Evolutionary conservation across 1,284 basidiomycete genomes (phyloP).

Genomic region (Pholiota adiposa): DNA sequence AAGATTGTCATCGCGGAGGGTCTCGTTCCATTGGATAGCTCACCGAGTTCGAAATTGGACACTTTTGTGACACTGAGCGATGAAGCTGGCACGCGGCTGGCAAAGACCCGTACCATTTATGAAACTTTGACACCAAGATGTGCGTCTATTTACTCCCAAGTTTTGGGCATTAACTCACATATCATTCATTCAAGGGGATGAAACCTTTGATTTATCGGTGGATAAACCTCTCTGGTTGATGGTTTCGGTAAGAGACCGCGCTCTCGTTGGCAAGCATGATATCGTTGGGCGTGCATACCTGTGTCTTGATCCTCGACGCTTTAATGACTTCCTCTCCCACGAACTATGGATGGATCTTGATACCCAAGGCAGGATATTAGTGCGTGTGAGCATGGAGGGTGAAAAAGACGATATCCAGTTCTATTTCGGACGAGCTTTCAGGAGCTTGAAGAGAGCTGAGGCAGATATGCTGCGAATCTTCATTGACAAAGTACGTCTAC

Average conservation of each 20-base stretch:
- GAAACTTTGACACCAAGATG: constrained; percentile 90
- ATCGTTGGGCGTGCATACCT: constrained; percentile 92
- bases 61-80: constrained; percentile 96
- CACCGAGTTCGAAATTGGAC: constrained; percentile 75
- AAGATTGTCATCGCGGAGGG: constrained; percentile 93
- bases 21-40: constrained; percentile 74
- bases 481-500: constrained; percentile 88
- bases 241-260: constrained; percentile 92
- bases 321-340: constrained; percentile 88
- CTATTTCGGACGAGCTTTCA: constrained; percentile 96
- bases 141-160: constrained; percentile 52
- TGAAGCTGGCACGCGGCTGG: constrained; percentile 86
- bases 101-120: constrained; percentile 96
- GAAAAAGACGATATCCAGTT: constrained; percentile 98
- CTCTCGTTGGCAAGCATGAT: constrained; percentile 88
- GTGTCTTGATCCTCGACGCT: constrained; percentile 88
- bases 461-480: constrained; percentile 96
- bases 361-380: constrained; percentile 81
- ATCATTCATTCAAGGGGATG: constrained; percentile 72
- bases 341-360: constrained; percentile 95
- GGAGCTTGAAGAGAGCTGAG: constrained; percentile 93
- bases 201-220: constrained; percentile 94
- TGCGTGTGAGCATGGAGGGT: constrained; percentile 97
- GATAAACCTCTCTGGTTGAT: constrained; percentile 93
- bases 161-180: too few species aligned